Percentiles rank a stretch among this genome's conserved stretches.
Evolutionary conservation across 2,329 filamentous ascomycete species (phyloP).

Genomic region (Botryotinia narcissicola): DNA sequence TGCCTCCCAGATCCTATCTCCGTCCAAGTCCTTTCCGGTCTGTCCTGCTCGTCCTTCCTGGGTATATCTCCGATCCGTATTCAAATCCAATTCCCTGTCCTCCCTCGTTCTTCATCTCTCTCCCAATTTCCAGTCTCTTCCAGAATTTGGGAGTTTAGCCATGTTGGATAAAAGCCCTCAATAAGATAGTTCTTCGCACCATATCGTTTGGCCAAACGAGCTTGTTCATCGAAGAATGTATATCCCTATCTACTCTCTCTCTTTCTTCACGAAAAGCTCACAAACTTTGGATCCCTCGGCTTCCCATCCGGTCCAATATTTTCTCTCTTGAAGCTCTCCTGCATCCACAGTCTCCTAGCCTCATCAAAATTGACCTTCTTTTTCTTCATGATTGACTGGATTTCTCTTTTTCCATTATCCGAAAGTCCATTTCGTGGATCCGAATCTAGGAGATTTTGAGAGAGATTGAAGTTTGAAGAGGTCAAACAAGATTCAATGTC

Average conservation of each 20-base stretch:
- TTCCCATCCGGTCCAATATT: constrained; percentile 85
- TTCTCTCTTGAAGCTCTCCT: constrained; percentile 80
- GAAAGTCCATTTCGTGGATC: constrained; percentile 82
- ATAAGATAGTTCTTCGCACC: not conserved
- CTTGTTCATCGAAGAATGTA: not conserved
- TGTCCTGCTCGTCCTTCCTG: not conserved
- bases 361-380: constrained; percentile 84
- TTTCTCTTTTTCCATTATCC: constrained; percentile 73
- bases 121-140: not conserved
- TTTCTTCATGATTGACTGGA: constrained; percentile 88
- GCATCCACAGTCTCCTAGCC: constrained; percentile 80
- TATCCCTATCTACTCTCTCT: no score
- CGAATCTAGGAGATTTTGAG: constrained; percentile 73
- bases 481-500: constrained; percentile 88
- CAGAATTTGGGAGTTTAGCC: not conserved
- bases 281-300: constrained; percentile 90
- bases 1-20: not conserved
- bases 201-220: not conserved
- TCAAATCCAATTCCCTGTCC: not conserved
- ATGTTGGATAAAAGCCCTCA: not conserved
- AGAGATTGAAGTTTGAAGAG: constrained; percentile 78
- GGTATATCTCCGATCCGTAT: not conserved
- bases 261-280: constrained; percentile 64
- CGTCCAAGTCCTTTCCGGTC: not conserved
- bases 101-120: not conserved